Base-by-base conservation (phyloP, 495 filamentous ascomycete species). In the Tuber microsphaerosporum region DNA sequence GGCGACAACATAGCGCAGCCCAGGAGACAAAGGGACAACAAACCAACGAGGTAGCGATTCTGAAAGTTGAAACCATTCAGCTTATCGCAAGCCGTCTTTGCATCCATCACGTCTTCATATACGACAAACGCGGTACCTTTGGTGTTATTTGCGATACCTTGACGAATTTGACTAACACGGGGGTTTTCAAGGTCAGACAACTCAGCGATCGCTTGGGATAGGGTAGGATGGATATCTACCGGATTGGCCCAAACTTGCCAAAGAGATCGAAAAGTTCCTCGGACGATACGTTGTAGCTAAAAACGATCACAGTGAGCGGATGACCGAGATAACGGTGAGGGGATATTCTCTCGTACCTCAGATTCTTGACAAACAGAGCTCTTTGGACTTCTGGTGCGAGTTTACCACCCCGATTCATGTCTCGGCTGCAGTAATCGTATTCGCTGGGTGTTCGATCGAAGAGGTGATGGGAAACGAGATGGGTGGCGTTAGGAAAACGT, bases 11-110 rank as follows among this genome's bases (percentile, higher is more conserved):
- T 45, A 56, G 22, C 22, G 9, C 8, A 22, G 22, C n/a, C 48
- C 22, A 20, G 43, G 19, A 71, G 71, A 41, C 39, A 41, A 41
- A 39, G 37, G 14, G 37, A 19, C 41, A 72, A 89, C 93, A 69
- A 91, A 97, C 94, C 94, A 83, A 99, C 96, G 81, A 99, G 93
- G 86, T 99, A 99, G 84, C 95, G 93, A 87, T 94, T 97, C 86
- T 98, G 96, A 85, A 99, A 99, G 86, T 99, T 99, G 89, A 96
- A 99, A 83, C 95, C 95, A 86, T 99, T 98, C 83, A 99, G 88
- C 87, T 97, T 97, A 88, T 99, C 95, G 87, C 96, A 97, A 81
- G 95, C 96, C 85, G 92, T 89, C 86, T 99, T 99, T 77, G 95
- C 94, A 88, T 99, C 95, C 90, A 97, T 93, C 41, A 97, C 96